Evolutionary conservation across 2,329 filamentous ascomycete species (phyloP).

Genomic region (Talaromyces pinophilus): DNA sequence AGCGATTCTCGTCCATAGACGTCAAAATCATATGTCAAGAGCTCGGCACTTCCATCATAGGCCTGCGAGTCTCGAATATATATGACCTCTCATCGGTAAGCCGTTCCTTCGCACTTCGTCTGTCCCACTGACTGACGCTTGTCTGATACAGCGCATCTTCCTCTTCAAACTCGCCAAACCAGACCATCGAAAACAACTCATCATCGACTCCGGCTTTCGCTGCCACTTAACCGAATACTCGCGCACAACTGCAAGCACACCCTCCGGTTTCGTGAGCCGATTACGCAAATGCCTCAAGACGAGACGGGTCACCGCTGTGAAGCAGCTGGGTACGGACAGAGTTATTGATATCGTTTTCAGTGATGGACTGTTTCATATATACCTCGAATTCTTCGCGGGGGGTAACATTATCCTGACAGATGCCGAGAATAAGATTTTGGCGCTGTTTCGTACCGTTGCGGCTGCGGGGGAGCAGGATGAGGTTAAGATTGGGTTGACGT

Average conservation of each 20-base stretch:
- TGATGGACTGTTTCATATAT: conserved; percentile 83
- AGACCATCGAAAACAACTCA: conserved; percentile 80
- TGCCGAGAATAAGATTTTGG: conserved; percentile 75
- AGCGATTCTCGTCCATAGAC: conserved; percentile 60
- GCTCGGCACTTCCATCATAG: conserved; percentile 73
- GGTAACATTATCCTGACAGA: conserved; percentile 95
- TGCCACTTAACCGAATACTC: conserved; percentile 91
- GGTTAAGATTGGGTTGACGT: conserved; percentile 73
- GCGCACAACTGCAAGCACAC: conserved; percentile 78
- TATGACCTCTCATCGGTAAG: conserved; percentile 85
- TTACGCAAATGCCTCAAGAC: conserved; percentile 88
- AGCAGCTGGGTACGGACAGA: conserved; percentile 88
- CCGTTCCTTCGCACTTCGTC: neutral
- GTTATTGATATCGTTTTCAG: conserved; percentile 92
- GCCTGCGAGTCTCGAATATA: conserved; percentile 84
- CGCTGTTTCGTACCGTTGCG: conserved; percentile 75
- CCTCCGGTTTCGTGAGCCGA: conserved; percentile 80
- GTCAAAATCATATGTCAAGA: conserved; percentile 90
- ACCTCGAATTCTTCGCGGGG: conserved; percentile 92
- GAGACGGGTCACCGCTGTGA: conserved; percentile 74
- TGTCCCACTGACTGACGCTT: neutral
- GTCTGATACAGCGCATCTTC: conserved; percentile 69
- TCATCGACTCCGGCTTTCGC: conserved; percentile 94
- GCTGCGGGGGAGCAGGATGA: conserved; percentile 84
- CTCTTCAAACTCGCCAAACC: conserved; percentile 94